phyloP scores from a whole-genome alignment of 305 asterid species.

The Fraxinus velutina region DNA sequence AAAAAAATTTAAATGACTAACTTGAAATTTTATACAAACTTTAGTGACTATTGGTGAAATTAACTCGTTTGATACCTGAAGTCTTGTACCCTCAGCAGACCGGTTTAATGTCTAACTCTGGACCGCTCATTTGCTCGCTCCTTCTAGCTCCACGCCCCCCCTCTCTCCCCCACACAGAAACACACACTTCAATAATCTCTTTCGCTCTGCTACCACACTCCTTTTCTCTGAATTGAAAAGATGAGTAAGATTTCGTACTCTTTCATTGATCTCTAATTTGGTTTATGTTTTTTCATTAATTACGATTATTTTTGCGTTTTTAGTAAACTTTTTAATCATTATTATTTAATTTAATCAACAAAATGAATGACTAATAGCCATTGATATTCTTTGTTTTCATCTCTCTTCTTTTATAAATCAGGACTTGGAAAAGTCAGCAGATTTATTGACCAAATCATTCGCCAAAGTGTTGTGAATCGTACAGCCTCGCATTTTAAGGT shows the following conservation, averaged over 20 bases:
- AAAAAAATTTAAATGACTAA: not conserved
- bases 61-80: not conserved
- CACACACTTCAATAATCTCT: not conserved
- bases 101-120: conserved; percentile 8
- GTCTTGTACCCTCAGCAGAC: not conserved
- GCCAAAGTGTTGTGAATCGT: conserved; percentile 28
- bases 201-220: not conserved
- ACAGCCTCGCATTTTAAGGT: conserved; percentile 37
- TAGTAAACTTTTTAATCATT: not conserved
- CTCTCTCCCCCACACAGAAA: not conserved
- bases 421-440: conserved; percentile 38
- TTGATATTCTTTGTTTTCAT: not conserved
- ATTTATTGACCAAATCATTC: conserved; percentile 23
- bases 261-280: not conserved
- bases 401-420: conserved; percentile 17
- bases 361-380: not conserved
- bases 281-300: not conserved
- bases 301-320: not conserved
- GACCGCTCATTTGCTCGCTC: conserved; percentile 26
- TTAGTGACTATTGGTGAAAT: not conserved
- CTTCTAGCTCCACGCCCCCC: conserved; percentile 12
- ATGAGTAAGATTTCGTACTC: conserved; percentile 24
- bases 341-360: not conserved
- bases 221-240: not conserved
- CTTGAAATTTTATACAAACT: not conserved